phyloP scores from a whole-genome alignment of 2,329 filamentous ascomycete genomes.

The Neofusicoccum laricinum region DNA sequence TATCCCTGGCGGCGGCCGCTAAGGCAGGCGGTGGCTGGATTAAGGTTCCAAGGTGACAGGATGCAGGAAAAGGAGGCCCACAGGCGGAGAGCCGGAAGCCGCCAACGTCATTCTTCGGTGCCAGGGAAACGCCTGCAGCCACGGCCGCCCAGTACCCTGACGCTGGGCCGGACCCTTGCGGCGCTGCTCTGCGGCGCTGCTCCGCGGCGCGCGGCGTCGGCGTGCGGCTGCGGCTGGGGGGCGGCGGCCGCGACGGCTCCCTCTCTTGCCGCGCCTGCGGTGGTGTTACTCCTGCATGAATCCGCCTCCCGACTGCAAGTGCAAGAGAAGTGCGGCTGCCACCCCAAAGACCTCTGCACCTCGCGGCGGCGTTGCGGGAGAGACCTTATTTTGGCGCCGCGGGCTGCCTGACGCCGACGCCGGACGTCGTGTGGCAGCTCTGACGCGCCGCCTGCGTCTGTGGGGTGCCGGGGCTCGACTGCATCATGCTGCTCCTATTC shows the following conservation, averaged over 20 bases:
- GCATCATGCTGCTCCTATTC: conserved; percentile 5
- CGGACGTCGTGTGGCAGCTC: background rate
- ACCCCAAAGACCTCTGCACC: background rate
- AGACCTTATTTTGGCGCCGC: background rate
- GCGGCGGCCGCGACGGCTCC: background rate
- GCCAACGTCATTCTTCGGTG: background rate
- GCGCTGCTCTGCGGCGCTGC: background rate
- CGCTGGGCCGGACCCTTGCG: conserved; percentile 9
- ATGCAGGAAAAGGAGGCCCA: background rate
- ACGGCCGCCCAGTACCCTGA: background rate
- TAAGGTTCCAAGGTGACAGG: background rate
- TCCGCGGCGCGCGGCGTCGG: no score
- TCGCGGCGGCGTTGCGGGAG: background rate
- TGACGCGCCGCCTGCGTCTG: background rate
- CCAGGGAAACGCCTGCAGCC: background rate
- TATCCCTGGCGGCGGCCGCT: conserved; percentile 3
- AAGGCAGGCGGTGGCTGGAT: background rate
- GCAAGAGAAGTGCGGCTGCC: background rate
- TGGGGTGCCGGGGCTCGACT: background rate
- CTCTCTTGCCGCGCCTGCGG: background rate
- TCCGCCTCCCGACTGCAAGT: background rate
- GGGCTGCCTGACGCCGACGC: background rate
- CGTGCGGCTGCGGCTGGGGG: conserved; percentile 1
- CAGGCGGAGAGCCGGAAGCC: background rate
- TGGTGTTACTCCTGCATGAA: background rate